Evolutionary conservation across 495 filamentous ascomycete species (phyloP).

Genomic region (Diplogelasinospora grovesii): DNA sequence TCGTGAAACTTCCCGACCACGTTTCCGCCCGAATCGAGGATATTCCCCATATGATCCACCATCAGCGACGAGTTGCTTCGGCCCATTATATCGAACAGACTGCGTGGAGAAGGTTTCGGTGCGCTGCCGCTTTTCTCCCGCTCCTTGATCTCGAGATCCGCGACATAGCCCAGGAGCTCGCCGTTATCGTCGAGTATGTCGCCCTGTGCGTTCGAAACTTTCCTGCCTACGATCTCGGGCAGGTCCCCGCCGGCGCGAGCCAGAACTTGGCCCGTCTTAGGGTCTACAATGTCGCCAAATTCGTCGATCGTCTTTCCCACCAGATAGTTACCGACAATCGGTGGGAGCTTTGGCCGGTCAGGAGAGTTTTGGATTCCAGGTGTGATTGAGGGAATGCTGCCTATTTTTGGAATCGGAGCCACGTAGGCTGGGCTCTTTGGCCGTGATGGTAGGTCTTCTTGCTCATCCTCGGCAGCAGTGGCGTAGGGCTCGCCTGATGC

Average conservation of each 20-base stretch:
- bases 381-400: constrained; percentile 13
- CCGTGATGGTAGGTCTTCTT: constrained; percentile 3
- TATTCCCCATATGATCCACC: constrained; percentile 41
- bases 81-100: constrained; percentile 32
- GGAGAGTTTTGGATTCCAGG: constrained; percentile 14
- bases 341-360: constrained; percentile 18
- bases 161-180: constrained; percentile 42
- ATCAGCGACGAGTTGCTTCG: constrained; percentile 28
- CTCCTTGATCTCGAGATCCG: constrained; percentile 31
- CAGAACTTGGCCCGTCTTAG: constrained; percentile 34
- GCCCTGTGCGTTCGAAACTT: constrained; percentile 33
- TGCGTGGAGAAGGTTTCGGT: constrained; percentile 11
- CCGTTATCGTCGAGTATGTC: constrained; percentile 40
- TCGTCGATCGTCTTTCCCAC: constrained; percentile 65
- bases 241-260: constrained; percentile 41
- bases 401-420: constrained; percentile 26
- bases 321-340: constrained; percentile 50
- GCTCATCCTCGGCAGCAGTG: not conserved
- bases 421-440: constrained; percentile 25
- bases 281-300: constrained; percentile 71
- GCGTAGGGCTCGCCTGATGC: not conserved
- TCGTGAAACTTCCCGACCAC: constrained; percentile 41
- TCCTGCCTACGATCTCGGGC: constrained; percentile 38
- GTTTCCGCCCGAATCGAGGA: constrained; percentile 35
- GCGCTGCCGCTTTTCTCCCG: constrained; percentile 6